Evolutionary conservation across 2,329 filamentous ascomycete genomes (phyloP), one percentile per base, ranked within the genome.

Genomic region (Fusarium coicis): DNA sequence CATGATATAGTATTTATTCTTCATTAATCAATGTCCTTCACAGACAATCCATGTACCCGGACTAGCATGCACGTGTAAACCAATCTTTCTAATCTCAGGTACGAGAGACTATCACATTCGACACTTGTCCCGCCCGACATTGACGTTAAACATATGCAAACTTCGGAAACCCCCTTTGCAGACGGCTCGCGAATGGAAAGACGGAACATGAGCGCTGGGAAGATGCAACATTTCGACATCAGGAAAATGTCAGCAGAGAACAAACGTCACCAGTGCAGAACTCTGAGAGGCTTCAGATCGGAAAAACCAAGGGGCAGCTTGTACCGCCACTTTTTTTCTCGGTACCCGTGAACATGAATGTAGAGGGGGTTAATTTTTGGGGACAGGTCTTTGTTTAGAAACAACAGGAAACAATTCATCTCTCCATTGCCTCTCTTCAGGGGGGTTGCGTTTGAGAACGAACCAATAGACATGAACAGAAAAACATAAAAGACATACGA

Each of bases 1-100:
- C 70, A 77, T 77, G 76, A 77, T 74, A 72, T 77, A 77, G 74
- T 66, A 76, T 77, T 77, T 77, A 74, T 77, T 77, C 63, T 77
- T 77, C 68, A 77, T 77, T 77, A 77, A 76, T 77, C 62, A 63
- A 72, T 66, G 68, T 74, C 74, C 64, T 68, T 36, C 47, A 74
- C 64, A 71, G 70, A 68, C 53, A 66, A 64, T 68, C 54, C 67
- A 40, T 30, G 64, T 46, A 52, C 54, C 43, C 50, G 71, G 63
- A 34, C 26, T 37, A 47, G 23, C 63, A 44, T 49, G 54, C 61
- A 72, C 72, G 42, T 57, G 63, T 63, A 66, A 72, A 68, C 66
- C 32, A 60, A 66, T 60, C 56, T 61, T 54, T 74, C 71, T 66
- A 64, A 55, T 67, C 34, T 47, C 62, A 34, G 46, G 52, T 26